Evolutionary conservation across 805 yeast species (phyloP), one percentile per base, ranked within the genome.

Genomic region (Starmerella lactis-condensi): DNA sequence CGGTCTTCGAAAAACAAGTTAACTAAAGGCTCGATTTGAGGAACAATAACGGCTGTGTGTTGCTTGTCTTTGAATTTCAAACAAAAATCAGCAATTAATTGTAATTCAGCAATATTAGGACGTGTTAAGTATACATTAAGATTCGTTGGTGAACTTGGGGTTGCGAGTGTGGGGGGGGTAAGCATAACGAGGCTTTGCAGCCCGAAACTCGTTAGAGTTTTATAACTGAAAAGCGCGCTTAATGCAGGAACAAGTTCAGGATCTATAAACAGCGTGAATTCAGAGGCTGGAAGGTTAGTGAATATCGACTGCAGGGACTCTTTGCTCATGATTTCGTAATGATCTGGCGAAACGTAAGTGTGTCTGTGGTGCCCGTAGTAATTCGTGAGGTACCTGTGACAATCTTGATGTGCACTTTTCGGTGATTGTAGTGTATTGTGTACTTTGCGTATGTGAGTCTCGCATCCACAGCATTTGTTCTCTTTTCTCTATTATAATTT

Each of bases 151-250:
- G 26, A 8, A 11, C 26, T 6, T 6, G 8, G 16, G 26, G 9
- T n/a, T 6, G 26, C 26, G 9, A 16, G 12, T 20, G 24, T 16
- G 15, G 25, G 36, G 26, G 41, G 40, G 35, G 46, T 51, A 15
- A 68, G 53, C 67, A 73, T 68, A 26, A 58, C 51, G 4, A 67
- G 57, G 29, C 54, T 56, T 20, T 56, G 58, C 29, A 74, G 64
- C 31, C 69, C 72, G 23, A 52, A 56, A 23, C 57, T 56, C 42
- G 67, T 67, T 19, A 74, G 56, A 6, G 51, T 46, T 33, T 66
- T 61, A 47, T 72, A 72, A 8, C 74, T 67, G 9, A 71, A 62
- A 22, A 72, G 52, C 22, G 56, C 56, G 45, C 75, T 68, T 34
- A 74, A 50, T 9, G 64, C 45, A 1, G 64, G 53, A 2, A 74